Base-by-base conservation (phyloP, 441 rosid species). In the Brassica hybrid region DNA sequence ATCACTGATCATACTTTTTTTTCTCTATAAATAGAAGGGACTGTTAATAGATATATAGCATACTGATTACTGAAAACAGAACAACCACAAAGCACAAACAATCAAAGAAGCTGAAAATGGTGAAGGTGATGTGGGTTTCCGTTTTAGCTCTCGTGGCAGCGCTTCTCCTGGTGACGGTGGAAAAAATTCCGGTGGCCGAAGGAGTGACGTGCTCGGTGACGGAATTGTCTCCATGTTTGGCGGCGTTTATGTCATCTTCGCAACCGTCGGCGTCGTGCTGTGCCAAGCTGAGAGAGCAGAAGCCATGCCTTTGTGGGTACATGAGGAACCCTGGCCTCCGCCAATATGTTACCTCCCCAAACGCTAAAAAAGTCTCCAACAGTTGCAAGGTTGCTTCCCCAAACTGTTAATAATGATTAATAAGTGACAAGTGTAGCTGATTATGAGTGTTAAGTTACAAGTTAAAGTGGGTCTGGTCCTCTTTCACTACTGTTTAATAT, bases 241-340 rank as follows among this genome's bases (percentile, higher is more conserved):
- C 83, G 13, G 98, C 97, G n/a, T 82, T 91, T 56, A 84, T 88
- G 30, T 81, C 93, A 34, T 76, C 85, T 9, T 19, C 92, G 4
- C 91, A 85, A 13, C 98, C 98, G 12, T 83, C 97, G 0, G 64
- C 32, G 2, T 45, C 54, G 9, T 95, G 99, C 85, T 93, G 98
- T 87, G 56, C 65, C 65, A 95, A 88, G 90, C 89, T 95, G 86
- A 91, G 74, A 80, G 89, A 91, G 56, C 99, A 95, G 83, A 87
- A 81, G 80, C 97, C 97, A 69, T 95, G 99, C 78, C 91, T 95
- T 75, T 95, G 99, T 87, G 85, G 87, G 25, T 95, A 95, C 84
- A 71, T 89, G 36, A 85, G 74, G 32, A 88, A 95, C 77, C 98
- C 96, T 0, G 80, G 43, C 32, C 87, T 95, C 56, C 85, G 81